These are phyloP conservation scores for Rutstroemia sp. DNA, from an alignment of 2,329 filamentous ascomycete genomes.

Conservation along the genomic window DNA sequence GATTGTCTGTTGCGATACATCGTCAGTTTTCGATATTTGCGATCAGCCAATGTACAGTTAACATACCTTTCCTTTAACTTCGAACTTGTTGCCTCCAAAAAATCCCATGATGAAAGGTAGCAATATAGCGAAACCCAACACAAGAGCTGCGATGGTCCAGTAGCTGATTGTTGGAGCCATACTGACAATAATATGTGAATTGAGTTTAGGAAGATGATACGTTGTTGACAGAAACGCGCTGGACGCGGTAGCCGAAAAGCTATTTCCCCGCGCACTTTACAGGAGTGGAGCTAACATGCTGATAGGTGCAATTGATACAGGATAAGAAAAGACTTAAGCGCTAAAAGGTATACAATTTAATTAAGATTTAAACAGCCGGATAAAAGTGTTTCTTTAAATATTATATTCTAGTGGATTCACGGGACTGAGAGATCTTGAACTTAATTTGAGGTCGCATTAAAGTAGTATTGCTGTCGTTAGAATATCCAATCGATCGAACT, in stretches of 20 bases:
- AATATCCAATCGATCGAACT: not conserved
- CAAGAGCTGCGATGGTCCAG: not conserved
- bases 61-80: conserved; percentile 73
- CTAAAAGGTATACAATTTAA: too few relatives aligned
- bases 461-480: not conserved
- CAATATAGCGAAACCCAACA: not conserved
- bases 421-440: too few relatives aligned
- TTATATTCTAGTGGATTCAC: too few relatives aligned
- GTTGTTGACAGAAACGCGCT: too few relatives aligned
- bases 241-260: too few relatives aligned
- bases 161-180: not conserved
- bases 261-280: too few relatives aligned
- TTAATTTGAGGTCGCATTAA: not conserved
- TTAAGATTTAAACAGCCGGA: too few relatives aligned
- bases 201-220: not conserved
- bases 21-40: conserved; percentile 5
- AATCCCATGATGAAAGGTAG: conserved; percentile 52
- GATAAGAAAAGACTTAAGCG: too few relatives aligned
- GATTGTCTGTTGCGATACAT: conserved; percentile 54
- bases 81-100: conserved; percentile 69
- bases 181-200: not conserved
- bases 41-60: not conserved
- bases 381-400: too few relatives aligned
- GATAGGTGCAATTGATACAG: too few relatives aligned
- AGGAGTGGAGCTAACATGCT: too few relatives aligned